Evolutionary conservation across 306 rosid species (phyloP).

Genomic region (Dryas octopetala): DNA sequence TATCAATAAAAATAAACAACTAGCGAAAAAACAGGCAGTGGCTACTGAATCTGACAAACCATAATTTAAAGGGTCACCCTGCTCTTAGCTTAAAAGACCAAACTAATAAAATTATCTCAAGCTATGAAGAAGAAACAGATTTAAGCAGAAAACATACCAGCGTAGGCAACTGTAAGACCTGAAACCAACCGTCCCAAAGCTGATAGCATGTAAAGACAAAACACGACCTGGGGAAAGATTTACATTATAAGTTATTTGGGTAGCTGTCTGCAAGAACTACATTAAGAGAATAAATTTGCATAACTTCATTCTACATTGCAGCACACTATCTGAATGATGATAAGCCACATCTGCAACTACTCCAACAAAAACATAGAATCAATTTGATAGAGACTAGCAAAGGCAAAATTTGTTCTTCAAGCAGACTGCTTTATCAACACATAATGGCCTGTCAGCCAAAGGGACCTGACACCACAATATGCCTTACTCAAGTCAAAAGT

Average conservation of each 20-base stretch:
- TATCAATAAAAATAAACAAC: background rate
- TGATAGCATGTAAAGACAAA: slow-evolving; percentile 64
- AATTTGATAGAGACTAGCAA: slow-evolving; percentile 3
- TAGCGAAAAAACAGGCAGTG: background rate
- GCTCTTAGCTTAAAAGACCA: background rate
- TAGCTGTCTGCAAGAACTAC: background rate
- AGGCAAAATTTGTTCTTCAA: background rate
- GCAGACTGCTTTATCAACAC: background rate
- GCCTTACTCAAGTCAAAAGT: background rate
- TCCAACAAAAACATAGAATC: background rate
- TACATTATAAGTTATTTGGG: slow-evolving; percentile 8
- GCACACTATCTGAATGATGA: background rate
- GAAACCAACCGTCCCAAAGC: slow-evolving; percentile 80
- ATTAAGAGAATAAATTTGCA: background rate
- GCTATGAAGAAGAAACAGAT: background rate
- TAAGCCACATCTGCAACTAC: background rate
- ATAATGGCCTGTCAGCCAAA: background rate
- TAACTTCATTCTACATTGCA: background rate
- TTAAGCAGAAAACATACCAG: slow-evolving; percentile 50
- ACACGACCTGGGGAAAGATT: slow-evolving; percentile 54
- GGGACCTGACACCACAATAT: slow-evolving; percentile 1
- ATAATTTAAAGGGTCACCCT: background rate
- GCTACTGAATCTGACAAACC: background rate
- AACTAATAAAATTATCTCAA: background rate
- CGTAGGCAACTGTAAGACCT: slow-evolving; percentile 81